Evolutionary conservation across 495 filamentous ascomycete species (phyloP).

Genomic region (Xylaria bambusicola): DNA sequence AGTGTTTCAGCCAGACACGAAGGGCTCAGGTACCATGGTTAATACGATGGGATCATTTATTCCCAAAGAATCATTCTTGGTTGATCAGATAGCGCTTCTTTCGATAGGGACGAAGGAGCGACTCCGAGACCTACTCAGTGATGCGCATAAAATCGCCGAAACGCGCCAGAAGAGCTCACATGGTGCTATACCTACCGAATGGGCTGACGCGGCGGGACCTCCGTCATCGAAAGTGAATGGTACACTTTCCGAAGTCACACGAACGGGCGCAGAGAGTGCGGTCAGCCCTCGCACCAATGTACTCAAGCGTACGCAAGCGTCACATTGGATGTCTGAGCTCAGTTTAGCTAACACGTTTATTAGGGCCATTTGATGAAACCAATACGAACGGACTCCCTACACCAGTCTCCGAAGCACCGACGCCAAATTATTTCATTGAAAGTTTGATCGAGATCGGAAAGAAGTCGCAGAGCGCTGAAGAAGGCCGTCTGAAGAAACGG

Average conservation of each 20-base stretch:
- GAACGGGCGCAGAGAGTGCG: slow-evolving; percentile 44
- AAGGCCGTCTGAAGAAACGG: slow-evolving; percentile 50
- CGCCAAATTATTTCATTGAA: slow-evolving; percentile 38
- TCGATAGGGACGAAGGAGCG: slow-evolving; percentile 76
- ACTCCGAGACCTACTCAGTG: slow-evolving; percentile 67
- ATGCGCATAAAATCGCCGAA: slow-evolving; percentile 63
- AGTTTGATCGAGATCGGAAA: slow-evolving; percentile 39
- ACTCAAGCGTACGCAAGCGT: slow-evolving; percentile 59
- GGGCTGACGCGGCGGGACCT: slow-evolving; percentile 63
- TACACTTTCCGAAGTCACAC: slow-evolving; percentile 33
- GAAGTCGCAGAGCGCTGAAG: slow-evolving; percentile 49
- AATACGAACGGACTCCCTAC: slow-evolving; percentile 32
- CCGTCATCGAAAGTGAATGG: slow-evolving; percentile 33
- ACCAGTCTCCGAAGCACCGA: slow-evolving; percentile 25
- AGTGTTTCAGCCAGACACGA: slow-evolving; percentile 39
- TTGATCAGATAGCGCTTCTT: slow-evolving; percentile 73
- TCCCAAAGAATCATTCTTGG: slow-evolving; percentile 63
- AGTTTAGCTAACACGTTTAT: slow-evolving; percentile 18
- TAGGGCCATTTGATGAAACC: slow-evolving; percentile 27
- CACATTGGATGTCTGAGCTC: slow-evolving; percentile 28
- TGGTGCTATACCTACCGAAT: slow-evolving; percentile 69
- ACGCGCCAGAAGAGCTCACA: slow-evolving; percentile 70
- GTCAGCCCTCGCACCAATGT: slow-evolving; percentile 54
- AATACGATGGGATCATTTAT: slow-evolving; percentile 65
- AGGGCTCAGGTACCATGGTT: slow-evolving; percentile 51